Base-by-base conservation (phyloP, 257 asterid genomes). In the Salvia hispanica region DNA sequence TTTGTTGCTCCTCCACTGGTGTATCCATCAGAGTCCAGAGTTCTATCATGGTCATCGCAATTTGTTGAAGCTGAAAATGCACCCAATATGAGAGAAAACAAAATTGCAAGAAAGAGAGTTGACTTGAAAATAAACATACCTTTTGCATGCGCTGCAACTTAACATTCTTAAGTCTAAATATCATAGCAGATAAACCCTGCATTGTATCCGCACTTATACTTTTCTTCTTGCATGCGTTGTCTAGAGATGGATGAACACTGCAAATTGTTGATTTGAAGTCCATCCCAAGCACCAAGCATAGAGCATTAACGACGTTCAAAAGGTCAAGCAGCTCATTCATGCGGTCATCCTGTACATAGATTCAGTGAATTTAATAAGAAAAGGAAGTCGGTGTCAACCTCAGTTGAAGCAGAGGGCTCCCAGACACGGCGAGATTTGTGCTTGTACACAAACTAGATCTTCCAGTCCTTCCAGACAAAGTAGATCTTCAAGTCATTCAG, bases 1-100 rank as follows among this genome's bases (percentile, higher is more conserved):
- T 77, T 14, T 78, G 83, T 67, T 86, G 96, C 80, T 90, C 97
- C 79, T 77, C 88, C 39, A 65, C 75, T 53, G 95, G 92, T 54
- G 92, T 85, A 74, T 90, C 96, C 96, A 92, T 90, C 79, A 92
- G 80, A 69, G 76, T 84, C 98, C 96, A 92, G 45, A 92, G 89
- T 80, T 92, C 96, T 9, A 88, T 81, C 88, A 88, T 78, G 79
- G 93, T 71, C 66, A 88, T 88, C 39, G 88, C 96, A 78, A 88
- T 89, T 79, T 77, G 85, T 88, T 90, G 95, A 78, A 92, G 88
- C 98, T 90, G 79, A 71, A 54, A 78, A 66, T 11, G 80, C 62
- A 59, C 53, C 12, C 47, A 42, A 51, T 66, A 62, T 64, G 58
- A 51, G 43, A 72, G 72, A 42, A 56, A 51, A 43, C 10, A 72